A percentile compares a stretch with the other conserved stretches of the same genome.
Conservation (phyloP, 176 grass and related monocot genomes). For the Triticum timopheevii region DNA sequence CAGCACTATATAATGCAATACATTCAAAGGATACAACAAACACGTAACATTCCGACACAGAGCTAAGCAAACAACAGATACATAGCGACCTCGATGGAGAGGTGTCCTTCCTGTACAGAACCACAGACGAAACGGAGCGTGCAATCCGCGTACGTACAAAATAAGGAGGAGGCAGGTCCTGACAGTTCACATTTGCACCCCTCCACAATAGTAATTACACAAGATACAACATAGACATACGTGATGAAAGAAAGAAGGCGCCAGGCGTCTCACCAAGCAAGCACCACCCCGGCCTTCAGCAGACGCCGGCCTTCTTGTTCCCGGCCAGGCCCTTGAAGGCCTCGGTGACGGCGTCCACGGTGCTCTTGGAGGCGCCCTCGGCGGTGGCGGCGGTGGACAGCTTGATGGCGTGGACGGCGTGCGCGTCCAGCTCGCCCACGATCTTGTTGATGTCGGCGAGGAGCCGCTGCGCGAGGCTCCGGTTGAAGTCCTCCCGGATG, state of each 20-base stretch:
- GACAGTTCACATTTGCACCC: neutral
- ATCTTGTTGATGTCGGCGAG: slow-evolving; percentile 48
- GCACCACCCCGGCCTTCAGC: slow-evolving; percentile 23
- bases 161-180: neutral
- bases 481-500: slow-evolving; percentile 78
- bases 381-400: slow-evolving; percentile 1
- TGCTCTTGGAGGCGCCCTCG: neutral
- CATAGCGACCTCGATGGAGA: too few species aligned
- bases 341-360: slow-evolving; percentile 28
- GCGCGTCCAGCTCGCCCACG: slow-evolving; percentile 48
- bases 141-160: neutral
- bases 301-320: slow-evolving; percentile 42
- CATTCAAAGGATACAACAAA: too few species aligned
- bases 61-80: too few species aligned
- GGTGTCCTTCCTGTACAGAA: neutral
- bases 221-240: neutral
- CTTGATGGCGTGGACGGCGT: slow-evolving; percentile 9
- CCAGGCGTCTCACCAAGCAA: neutral
- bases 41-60: too few species aligned
- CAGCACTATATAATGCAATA: too few species aligned
- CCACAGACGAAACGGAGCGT: neutral
- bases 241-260: neutral
- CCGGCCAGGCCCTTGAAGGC: slow-evolving; percentile 26
- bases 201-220: neutral
- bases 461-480: slow-evolving; percentile 63